Percentiles rank a stretch among this genome's conserved stretches.
These are phyloP conservation scores for Boehmeria nivea DNA, from an alignment of 306 rosid species.

Conservation along the genomic window DNA sequence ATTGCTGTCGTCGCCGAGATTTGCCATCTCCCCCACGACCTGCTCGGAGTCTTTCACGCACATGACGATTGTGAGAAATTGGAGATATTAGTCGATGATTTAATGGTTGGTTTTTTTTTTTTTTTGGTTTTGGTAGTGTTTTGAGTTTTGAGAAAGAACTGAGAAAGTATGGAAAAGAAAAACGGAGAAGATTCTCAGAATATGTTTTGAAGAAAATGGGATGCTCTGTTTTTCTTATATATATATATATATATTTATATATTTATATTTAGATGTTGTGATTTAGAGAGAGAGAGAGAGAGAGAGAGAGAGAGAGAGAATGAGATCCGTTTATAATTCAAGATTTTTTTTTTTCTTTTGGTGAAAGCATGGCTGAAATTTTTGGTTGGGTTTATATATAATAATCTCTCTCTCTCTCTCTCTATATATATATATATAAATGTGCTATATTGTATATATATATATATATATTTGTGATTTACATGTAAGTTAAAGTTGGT, in stretches of 20 bases:
- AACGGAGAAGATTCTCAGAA: conserved; percentile 63
- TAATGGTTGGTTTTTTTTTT: too few relatives aligned
- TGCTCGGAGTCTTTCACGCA: conserved; percentile 68
- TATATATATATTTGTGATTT: too few relatives aligned
- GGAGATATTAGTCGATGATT: neutral
- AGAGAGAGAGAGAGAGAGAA: conserved; percentile 11
- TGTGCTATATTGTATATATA: neutral
- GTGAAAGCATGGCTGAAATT: conserved; percentile 57
- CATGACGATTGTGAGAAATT: conserved; percentile 38
- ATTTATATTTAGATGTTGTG: too few relatives aligned
- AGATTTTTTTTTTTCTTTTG: conserved; percentile 33
- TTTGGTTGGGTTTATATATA: conserved; percentile 32
- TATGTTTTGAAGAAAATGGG: conserved; percentile 32
- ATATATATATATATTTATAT: too few relatives aligned
- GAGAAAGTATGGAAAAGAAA: neutral
- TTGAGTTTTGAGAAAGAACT: conserved; percentile 16
- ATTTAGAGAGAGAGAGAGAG: conserved; percentile 10
- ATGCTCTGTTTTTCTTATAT: conserved; percentile 15
- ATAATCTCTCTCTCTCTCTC: too few relatives aligned
- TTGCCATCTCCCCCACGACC: conserved; percentile 44
- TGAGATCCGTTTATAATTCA: conserved; percentile 27
- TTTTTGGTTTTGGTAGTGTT: conserved; percentile 25
- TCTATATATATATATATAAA: conserved; percentile 3
- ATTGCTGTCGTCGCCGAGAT: conserved; percentile 27
- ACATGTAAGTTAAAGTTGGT: too few relatives aligned